These are phyloP conservation scores for Phytophthora nicotianae DNA, from an alignment of 352 stramenopile species.

Conservation along the genomic window DNA sequence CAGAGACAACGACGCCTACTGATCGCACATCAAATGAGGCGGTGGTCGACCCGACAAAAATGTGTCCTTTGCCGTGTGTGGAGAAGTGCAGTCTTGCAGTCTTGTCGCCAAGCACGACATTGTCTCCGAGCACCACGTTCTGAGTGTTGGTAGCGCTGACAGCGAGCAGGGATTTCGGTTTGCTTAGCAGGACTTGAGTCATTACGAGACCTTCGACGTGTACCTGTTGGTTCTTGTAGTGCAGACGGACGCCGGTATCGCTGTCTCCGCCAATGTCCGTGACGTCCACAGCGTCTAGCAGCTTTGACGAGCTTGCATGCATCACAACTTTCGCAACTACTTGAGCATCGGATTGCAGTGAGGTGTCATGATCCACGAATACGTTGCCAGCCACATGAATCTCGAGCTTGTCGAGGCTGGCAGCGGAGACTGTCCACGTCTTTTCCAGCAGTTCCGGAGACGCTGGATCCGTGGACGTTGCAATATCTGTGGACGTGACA, in stretches of 20 bases:
- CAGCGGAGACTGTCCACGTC: conserved; percentile 40
- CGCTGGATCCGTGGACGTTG: conserved; percentile 8
- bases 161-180: conserved; percentile 25
- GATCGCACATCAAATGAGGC: conserved; percentile 20
- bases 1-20: conserved; percentile 17
- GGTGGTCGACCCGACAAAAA: conserved; percentile 16
- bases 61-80: conserved; percentile 23
- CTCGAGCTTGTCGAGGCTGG: conserved; percentile 29
- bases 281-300: conserved; percentile 40
- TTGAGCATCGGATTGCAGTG: conserved; percentile 19
- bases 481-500: conserved; percentile 15
- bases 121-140: conserved; percentile 37
- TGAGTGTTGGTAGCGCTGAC: conserved; percentile 16
- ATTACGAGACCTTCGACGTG: conserved; percentile 38
- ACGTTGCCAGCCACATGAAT: conserved; percentile 42
- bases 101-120: conserved; percentile 38
- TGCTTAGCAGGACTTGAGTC: conserved; percentile 39
- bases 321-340: conserved; percentile 38
- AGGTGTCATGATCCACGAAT: conserved; percentile 46
- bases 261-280: conserved; percentile 7
- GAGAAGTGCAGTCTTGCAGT: conserved; percentile 28
- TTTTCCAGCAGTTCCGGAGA: conserved; percentile 25
- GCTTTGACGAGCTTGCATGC: conserved; percentile 22
- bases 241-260: conserved; percentile 34
- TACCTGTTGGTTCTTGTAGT: conserved; percentile 49